These are phyloP conservation scores for Phaffomyces thermotolerans DNA, from an alignment of 805 yeast species.

Conservation along the genomic window DNA sequence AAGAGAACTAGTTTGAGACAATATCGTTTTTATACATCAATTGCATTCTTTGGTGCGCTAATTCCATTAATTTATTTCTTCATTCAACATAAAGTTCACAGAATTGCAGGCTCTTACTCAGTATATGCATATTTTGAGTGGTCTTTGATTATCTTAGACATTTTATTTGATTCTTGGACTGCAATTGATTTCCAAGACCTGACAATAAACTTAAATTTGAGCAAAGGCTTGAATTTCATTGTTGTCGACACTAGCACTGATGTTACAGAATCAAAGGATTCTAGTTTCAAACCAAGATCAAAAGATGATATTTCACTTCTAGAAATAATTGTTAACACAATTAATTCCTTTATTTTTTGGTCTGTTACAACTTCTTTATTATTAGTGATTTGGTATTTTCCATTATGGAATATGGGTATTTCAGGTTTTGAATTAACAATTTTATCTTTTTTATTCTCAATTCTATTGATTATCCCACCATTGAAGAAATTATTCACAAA, in stretches of 20 bases:
- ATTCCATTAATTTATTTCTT: constrained; percentile 84
- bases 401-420: constrained; percentile 96
- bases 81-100: constrained; percentile 87
- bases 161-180: constrained; percentile 79
- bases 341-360: constrained; percentile 81
- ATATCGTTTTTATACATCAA: constrained; percentile 46
- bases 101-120: constrained; percentile 89
- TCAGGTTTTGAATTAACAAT: constrained; percentile 86
- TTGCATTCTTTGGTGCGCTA: constrained; percentile 60
- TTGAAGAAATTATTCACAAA: constrained; percentile 31
- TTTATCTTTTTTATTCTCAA: constrained; percentile 49
- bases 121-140: constrained; percentile 93
- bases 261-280: background rate
- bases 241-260: constrained; percentile 10
- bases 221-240: constrained; percentile 14
- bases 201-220: constrained; percentile 32
- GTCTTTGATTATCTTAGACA: constrained; percentile 77
- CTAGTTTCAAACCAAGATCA: constrained; percentile 14
- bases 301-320: constrained; percentile 23
- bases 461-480: constrained; percentile 43
- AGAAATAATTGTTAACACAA: constrained; percentile 36
- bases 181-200: constrained; percentile 60
- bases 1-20: constrained; percentile 40
- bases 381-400: constrained; percentile 92
- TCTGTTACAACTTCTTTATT: constrained; percentile 73